Conservation (phyloP, 108 stramenopile genomes). For the Cyclotella sp. region DNA sequence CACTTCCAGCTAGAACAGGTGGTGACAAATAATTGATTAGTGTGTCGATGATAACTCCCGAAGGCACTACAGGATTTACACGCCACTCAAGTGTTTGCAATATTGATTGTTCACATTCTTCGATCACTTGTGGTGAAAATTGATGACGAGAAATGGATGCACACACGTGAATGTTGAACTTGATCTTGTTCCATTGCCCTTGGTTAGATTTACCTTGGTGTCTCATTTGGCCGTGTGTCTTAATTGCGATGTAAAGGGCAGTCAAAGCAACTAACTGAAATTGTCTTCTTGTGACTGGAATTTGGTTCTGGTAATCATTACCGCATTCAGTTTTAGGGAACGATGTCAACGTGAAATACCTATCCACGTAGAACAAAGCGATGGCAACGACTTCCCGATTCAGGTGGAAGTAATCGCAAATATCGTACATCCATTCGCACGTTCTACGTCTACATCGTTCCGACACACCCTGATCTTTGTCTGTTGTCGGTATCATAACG, state of each 20-base stretch:
- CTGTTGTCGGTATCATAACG: constrained; percentile 18
- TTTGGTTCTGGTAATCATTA: not conserved
- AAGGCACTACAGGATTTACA: constrained; percentile 47
- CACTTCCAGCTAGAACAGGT: not conserved
- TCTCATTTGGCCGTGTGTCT: constrained; percentile 51
- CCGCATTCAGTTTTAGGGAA: constrained; percentile 1
- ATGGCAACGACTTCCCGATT: constrained; percentile 77
- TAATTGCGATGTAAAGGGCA: constrained; percentile 78
- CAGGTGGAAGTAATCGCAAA: constrained; percentile 82
- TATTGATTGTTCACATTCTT: constrained; percentile 29
- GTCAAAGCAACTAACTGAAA: constrained; percentile 84
- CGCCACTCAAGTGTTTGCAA: constrained; percentile 39
- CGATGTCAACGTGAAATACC: constrained; percentile 48
- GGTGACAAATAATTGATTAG: constrained; percentile 24
- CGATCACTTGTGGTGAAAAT: constrained; percentile 32
- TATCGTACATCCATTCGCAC: constrained; percentile 86
- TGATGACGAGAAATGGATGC: constrained; percentile 51
- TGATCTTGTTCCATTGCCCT: constrained; percentile 24
- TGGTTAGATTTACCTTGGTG: constrained; percentile 17
- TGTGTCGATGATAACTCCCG: constrained; percentile 40
- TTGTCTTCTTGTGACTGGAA: constrained; percentile 9
- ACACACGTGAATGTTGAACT: constrained; percentile 38
- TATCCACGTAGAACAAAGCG: constrained; percentile 80
- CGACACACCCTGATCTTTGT: constrained; percentile 32
- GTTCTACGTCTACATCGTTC: constrained; percentile 79